phyloP scores from a whole-genome alignment of 2,329 filamentous ascomycete species.

The Coniochaeta hoffmannii region DNA sequence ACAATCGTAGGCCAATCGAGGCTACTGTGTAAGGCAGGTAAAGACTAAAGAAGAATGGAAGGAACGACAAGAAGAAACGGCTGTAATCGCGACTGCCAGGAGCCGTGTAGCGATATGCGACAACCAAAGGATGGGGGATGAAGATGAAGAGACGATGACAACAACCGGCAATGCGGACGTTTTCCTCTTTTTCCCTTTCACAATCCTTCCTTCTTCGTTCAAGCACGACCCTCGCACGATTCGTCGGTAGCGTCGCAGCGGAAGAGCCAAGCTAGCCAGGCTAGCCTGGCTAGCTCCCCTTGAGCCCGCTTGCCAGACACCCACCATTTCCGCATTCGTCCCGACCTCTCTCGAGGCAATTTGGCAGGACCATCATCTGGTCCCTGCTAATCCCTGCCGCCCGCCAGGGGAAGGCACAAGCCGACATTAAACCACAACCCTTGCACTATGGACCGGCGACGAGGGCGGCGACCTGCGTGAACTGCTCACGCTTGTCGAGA shows the following conservation, averaged over 20 bases:
- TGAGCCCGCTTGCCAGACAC: not conserved
- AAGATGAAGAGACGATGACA: not conserved
- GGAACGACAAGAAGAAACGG: not conserved
- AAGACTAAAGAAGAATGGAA: not conserved
- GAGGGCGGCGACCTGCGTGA: not conserved
- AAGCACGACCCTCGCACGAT: not conserved
- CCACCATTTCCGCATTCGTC: conserved; percentile 1
- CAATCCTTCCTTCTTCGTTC: not conserved
- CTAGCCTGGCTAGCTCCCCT: not conserved
- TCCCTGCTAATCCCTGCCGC: not conserved
- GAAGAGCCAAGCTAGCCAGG: not conserved
- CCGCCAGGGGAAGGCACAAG: not conserved
- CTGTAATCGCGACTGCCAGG: not conserved
- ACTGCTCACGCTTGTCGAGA: not conserved
- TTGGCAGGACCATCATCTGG: conserved; percentile 1
- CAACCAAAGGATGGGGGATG: not conserved
- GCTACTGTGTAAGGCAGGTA: not conserved
- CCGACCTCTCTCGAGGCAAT: conserved; percentile 1
- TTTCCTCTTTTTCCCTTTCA: not conserved
- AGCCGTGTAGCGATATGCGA: not conserved
- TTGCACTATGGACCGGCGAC: not conserved
- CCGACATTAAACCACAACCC: not conserved
- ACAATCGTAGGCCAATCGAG: not conserved
- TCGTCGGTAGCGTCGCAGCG: not conserved
- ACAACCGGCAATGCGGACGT: not conserved